Conservation (phyloP, 345 rosid genomes). For the Euphorbia lathyris region DNA sequence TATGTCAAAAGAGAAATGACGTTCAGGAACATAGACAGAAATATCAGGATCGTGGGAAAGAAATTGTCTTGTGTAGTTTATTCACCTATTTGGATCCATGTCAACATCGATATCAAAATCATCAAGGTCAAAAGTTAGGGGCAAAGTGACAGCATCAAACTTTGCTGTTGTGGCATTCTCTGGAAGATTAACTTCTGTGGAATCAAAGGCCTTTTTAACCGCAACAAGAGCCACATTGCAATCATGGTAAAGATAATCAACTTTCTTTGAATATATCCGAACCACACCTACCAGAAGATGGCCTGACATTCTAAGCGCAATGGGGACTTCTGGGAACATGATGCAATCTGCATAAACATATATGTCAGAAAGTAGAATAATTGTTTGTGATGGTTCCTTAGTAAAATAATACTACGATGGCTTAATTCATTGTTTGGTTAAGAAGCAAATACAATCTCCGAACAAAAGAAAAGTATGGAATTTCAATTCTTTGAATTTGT, state of each 20-base stretch:
- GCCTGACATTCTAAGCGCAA: constrained; percentile 79
- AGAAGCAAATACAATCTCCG: neutral
- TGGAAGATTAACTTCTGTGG: constrained; percentile 55
- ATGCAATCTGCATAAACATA: constrained; percentile 46
- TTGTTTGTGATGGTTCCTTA: neutral
- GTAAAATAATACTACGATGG: neutral
- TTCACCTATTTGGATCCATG: constrained; percentile 33
- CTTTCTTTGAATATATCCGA: constrained; percentile 83
- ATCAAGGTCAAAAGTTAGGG: constrained; percentile 63
- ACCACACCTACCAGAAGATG: constrained; percentile 88
- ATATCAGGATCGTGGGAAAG: neutral
- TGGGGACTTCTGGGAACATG: constrained; percentile 68
- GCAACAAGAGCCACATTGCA: constrained; percentile 43
- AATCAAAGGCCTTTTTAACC: constrained; percentile 53
- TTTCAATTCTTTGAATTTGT: too few relatives aligned
- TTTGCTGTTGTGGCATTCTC: constrained; percentile 72
- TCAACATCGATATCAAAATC: constrained; percentile 51
- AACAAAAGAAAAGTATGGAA: neutral
- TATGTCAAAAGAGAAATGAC: constrained; percentile 5
- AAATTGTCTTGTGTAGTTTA: constrained; percentile 4
- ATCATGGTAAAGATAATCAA: constrained; percentile 75
- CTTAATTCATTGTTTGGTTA: neutral
- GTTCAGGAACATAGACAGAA: neutral
- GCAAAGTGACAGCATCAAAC: constrained; percentile 63
- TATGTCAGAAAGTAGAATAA: neutral